Percentiles rank a stretch among this genome's conserved stretches.
These are phyloP conservation scores for Diaporthe capsici DNA, from an alignment of 2,329 filamentous ascomycete species.

Conservation along the genomic window DNA sequence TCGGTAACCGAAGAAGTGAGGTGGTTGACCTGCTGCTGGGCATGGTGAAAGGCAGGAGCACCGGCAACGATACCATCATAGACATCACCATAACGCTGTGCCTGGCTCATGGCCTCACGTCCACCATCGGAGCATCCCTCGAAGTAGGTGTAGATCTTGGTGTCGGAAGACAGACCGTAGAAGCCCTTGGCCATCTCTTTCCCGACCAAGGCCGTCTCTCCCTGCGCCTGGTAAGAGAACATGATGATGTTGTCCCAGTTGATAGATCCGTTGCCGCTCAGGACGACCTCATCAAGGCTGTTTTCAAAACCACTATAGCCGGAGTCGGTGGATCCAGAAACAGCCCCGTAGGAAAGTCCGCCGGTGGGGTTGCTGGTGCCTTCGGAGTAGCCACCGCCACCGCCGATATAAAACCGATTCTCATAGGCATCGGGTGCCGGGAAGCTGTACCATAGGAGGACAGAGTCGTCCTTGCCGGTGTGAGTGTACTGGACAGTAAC, in stretches of 20 bases:
- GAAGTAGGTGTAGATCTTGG: constrained; percentile 65
- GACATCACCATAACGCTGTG: constrained; percentile 55
- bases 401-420: constrained; percentile 61
- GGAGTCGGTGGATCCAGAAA: constrained; percentile 56
- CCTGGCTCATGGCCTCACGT: constrained; percentile 63
- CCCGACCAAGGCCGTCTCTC: constrained; percentile 64
- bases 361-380: constrained; percentile 51
- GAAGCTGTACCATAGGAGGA: constrained; percentile 53
- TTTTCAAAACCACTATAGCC: constrained; percentile 59
- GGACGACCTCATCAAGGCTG: constrained; percentile 55
- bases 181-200: constrained; percentile 59
- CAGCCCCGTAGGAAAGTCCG: constrained; percentile 58
- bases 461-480: constrained; percentile 49
- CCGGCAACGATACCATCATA: constrained; percentile 62
- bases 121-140: constrained; percentile 63
- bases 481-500: constrained; percentile 54
- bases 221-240: constrained; percentile 65
- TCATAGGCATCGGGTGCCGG: constrained; percentile 55
- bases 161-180: constrained; percentile 49
- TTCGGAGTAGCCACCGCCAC: constrained; percentile 60
- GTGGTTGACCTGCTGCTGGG: constrained; percentile 52
- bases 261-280: constrained; percentile 64
- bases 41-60: constrained; percentile 61
- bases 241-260: constrained; percentile 65
- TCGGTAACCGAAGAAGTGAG: constrained; percentile 52